A percentile compares a stretch with the other conserved stretches of the same genome.
Conservation (phyloP, 1,284 basidiomycete genomes). For the Naganishia liquefaciens region DNA sequence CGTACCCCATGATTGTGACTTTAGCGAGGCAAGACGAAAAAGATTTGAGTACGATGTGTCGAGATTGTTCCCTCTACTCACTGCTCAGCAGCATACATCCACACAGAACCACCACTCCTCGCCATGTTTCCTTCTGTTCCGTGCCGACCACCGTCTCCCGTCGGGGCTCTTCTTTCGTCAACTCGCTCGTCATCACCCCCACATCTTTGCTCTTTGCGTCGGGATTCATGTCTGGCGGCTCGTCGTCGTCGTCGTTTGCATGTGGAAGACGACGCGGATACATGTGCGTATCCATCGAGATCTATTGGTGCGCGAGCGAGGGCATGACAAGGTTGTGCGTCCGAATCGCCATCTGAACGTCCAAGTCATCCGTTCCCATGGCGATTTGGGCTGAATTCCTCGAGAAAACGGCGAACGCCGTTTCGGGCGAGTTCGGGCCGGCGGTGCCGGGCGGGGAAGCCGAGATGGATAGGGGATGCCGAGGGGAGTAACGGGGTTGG, state of each 20-base stretch:
- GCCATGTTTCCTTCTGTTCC: slow-evolving; percentile 22
- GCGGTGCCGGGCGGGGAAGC: too few species aligned
- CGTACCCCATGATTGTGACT: slow-evolving; percentile 33
- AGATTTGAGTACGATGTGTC: background rate
- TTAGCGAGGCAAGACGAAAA: background rate
- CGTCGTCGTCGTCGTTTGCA: background rate
- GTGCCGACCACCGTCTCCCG: background rate
- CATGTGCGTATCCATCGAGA: too few species aligned
- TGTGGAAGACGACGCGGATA: too few species aligned
- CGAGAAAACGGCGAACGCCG: too few species aligned
- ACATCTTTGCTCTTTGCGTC: background rate
- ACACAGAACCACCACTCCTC: slow-evolving; percentile 27
- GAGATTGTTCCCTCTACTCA: background rate
- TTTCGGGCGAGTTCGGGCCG: too few species aligned
- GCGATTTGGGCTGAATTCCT: too few species aligned
- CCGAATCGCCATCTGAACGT: too few species aligned
- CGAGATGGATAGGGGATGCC: too few species aligned
- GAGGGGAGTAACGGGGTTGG: too few species aligned
- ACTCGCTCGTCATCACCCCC: background rate
- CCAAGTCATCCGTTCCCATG: too few species aligned
- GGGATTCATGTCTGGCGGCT: slow-evolving; percentile 2
- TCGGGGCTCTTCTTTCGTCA: background rate
- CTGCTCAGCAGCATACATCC: slow-evolving; percentile 31
- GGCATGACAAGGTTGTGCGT: too few species aligned
- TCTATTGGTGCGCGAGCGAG: too few species aligned